phyloP scores from a whole-genome alignment of 352 stramenopile species.

The Phytopythium kandeliae region DNA sequence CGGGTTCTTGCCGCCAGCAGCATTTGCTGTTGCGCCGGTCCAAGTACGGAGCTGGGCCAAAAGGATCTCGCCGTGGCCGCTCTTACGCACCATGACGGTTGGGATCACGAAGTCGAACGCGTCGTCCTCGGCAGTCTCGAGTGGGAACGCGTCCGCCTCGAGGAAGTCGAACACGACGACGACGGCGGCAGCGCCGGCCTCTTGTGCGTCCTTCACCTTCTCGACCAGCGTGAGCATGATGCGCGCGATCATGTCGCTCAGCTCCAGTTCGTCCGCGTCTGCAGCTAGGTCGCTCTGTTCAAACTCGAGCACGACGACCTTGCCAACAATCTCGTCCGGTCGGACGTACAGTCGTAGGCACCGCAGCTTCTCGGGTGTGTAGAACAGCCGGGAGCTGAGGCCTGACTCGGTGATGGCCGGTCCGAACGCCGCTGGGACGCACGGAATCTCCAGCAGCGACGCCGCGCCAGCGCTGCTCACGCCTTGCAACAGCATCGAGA shows the following conservation, averaged over 20 bases:
- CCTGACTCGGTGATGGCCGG: constrained; percentile 26
- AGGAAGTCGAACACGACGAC: constrained; percentile 68
- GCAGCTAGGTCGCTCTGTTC: constrained; percentile 51
- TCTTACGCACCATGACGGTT: constrained; percentile 62
- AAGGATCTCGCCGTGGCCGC: constrained; percentile 41
- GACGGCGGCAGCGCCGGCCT: constrained; percentile 43
- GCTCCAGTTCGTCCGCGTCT: constrained; percentile 43
- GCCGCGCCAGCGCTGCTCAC: constrained; percentile 3
- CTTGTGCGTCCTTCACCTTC: constrained; percentile 68
- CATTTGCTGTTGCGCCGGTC: background rate
- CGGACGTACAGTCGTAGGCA: constrained; percentile 61
- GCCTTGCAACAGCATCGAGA: constrained; percentile 25
- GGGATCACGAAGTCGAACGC: constrained; percentile 56
- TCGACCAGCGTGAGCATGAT: constrained; percentile 68
- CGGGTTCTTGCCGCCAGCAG: constrained; percentile 19
- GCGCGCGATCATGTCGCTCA: constrained; percentile 49
- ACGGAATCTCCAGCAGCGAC: constrained; percentile 47
- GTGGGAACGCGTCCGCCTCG: constrained; percentile 54
- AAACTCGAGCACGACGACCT: constrained; percentile 68
- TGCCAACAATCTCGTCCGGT: constrained; percentile 53
- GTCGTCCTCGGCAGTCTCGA: constrained; percentile 45
- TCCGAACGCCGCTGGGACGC: constrained; percentile 50
- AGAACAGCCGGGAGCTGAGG: constrained; percentile 45
- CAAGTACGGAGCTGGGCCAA: constrained; percentile 32
- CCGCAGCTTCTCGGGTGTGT: constrained; percentile 56